Evolutionary conservation across 306 rosid species (phyloP).

Genomic region (Cicer chorassanicum): DNA sequence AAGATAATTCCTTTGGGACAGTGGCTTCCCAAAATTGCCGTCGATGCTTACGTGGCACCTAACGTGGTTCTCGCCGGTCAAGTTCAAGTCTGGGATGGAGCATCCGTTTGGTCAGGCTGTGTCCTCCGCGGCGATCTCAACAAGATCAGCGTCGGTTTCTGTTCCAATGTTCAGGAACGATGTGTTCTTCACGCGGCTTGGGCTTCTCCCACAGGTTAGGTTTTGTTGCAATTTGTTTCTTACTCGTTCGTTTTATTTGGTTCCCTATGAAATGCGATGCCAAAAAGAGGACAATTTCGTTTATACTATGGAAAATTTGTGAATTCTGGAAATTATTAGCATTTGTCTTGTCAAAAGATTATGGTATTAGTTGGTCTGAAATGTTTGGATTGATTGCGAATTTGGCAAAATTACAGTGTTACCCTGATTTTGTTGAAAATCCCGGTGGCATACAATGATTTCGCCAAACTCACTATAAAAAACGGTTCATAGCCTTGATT

Average conservation of each 20-base stretch:
- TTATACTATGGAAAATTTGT: not conserved
- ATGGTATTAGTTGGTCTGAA: not conserved
- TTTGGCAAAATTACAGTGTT: too few relatives aligned
- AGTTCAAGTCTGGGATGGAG: slow-evolving; percentile 86
- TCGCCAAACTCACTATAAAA: too few relatives aligned
- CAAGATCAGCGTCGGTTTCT: slow-evolving; percentile 88
- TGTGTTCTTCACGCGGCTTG: slow-evolving; percentile 94
- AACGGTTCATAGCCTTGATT: not conserved
- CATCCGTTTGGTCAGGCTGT: slow-evolving; percentile 94
- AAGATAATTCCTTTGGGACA: slow-evolving; percentile 87
- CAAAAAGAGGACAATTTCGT: slow-evolving; percentile 15
- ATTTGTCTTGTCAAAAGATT: slow-evolving; percentile 8
- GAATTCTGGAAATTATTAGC: slow-evolving; percentile 3
- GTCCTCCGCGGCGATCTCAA: slow-evolving; percentile 99
- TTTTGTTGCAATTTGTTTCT: not conserved
- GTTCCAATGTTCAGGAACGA: slow-evolving; percentile 94
- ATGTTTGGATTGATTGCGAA: not conserved
- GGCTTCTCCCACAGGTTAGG: slow-evolving; percentile 93
- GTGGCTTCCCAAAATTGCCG: slow-evolving; percentile 92
- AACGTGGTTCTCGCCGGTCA: slow-evolving; percentile 97
- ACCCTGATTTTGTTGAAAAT: too few relatives aligned
- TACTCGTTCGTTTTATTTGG: slow-evolving; percentile 19
- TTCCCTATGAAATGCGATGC: not conserved
- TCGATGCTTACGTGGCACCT: slow-evolving; percentile 98
- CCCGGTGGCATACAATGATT: too few relatives aligned